phyloP scores from a whole-genome alignment of 2,329 filamentous ascomycete species.

The Colletotrichum tofieldiae region DNA sequence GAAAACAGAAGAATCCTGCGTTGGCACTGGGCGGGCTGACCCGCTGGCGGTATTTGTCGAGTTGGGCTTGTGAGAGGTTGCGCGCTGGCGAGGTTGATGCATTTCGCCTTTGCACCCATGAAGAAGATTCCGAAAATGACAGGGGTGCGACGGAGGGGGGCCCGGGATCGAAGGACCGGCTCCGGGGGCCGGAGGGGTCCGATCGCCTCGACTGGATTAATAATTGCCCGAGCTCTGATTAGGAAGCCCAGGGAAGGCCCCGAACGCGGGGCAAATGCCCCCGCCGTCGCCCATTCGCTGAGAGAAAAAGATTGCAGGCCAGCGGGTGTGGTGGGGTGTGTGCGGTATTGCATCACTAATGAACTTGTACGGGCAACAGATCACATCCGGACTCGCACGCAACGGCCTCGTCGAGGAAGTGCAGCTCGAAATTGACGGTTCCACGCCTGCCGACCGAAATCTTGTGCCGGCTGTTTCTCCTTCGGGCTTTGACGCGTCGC shows the following conservation, averaged over 20 bases:
- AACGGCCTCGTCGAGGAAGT: not conserved
- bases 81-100: not conserved
- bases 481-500: not conserved
- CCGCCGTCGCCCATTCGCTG: not conserved
- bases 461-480: not conserved
- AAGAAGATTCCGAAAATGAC: too few species aligned
- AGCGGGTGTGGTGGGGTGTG: conserved; percentile 15
- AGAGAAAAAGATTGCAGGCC: conserved; percentile 11
- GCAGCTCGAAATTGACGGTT: not conserved
- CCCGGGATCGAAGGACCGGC: not conserved
- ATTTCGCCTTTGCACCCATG: not conserved
- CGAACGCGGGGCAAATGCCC: conserved; percentile 19
- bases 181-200: not conserved
- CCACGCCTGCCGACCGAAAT: not conserved
- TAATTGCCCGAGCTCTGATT: conserved; percentile 14
- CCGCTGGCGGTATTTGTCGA: not conserved
- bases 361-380: conserved; percentile 6
- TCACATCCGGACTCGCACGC: not conserved
- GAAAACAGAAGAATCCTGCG: not conserved
- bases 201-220: conserved; percentile 7
- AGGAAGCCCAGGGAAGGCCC: conserved; percentile 1
- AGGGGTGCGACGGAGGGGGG: not conserved
- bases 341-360: conserved; percentile 29
- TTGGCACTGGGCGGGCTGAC: not conserved
- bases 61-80: not conserved